Evolutionary conservation across 192 early-diverging fungal genomes (phyloP), one percentile per base, ranked within the genome.

Genomic region (Coemansia sp.): DNA sequence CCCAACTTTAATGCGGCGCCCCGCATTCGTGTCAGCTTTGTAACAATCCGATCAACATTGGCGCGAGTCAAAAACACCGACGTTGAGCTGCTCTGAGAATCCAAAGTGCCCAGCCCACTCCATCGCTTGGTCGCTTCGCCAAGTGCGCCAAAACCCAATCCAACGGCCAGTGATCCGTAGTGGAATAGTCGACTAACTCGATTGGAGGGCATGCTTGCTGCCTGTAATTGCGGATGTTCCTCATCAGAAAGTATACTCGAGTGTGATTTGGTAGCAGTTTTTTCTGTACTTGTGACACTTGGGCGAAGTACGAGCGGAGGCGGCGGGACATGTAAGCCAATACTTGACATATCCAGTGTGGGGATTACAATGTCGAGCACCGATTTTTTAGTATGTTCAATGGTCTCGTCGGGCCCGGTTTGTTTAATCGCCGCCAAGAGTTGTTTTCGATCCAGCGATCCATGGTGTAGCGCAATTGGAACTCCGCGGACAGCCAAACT

Each of bases 1-100:
- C 95, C 97, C 37, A 98, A 85, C 67, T 98, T 98, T 14, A 98
- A 77, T 5, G 97, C 97, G 0, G 97, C 97, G 1, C 97, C 97
- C 38, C 97, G 88, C 95, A 99, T 97, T 37, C 83, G 83, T 0
- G 93, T 89, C 16, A 99, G 83, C 59, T 92, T 91, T 43, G 74
- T 83, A 6, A 96, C 94, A 11, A 99, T 77, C 4, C 90, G 86
- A 64, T 99, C 92, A 35, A 97, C 84, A 69, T 96, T 99, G 0
- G 81, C 80, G 10, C 83, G 83, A 53, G 79, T 91, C 39, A 98
- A 64, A 65, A 93, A 84, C 4, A 83, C 61, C 1, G 89, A 87
- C 6, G 85, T 75, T 64, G 67, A 29, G 31, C 68, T 53, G 47
- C 62, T 27, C 6, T 66, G 26, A 66, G 2, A 67, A 60, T 4